Conservation (phyloP, 805 yeast species). For the Schwanniomyces yamadae region DNA sequence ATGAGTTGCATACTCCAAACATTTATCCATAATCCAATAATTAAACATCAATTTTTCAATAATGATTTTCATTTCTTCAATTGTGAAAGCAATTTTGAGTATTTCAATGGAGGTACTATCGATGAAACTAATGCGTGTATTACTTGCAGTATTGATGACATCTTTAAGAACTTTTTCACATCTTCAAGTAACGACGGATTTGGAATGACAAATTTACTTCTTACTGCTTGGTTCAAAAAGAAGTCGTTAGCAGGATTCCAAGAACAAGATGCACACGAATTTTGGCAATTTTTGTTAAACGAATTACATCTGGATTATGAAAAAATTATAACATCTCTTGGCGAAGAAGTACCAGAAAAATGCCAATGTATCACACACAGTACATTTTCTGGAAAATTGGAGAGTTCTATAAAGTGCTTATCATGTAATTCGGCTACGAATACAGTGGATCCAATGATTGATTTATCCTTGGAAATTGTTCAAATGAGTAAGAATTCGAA, state of each 20-base stretch:
- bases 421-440: constrained; percentile 63
- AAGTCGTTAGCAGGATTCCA: constrained; percentile 89
- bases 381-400: constrained; percentile 79
- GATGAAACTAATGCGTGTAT: constrained; percentile 54
- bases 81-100: constrained; percentile 38
- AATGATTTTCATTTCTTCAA: constrained; percentile 62
- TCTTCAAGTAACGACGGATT: constrained; percentile 59
- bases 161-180: constrained; percentile 74
- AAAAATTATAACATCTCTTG: constrained; percentile 13
- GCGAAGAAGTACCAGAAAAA: constrained; percentile 4
- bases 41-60: constrained; percentile 72
- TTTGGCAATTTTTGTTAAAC: constrained; percentile 87
- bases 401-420: constrained; percentile 74
- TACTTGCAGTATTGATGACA: constrained; percentile 80
- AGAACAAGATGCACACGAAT: constrained; percentile 98
- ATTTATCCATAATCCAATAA: constrained; percentile 83
- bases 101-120: constrained; percentile 17
- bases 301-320: constrained; percentile 60
- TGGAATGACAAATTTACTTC: constrained; percentile 77
- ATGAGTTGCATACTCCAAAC: constrained; percentile 93
- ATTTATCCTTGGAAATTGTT: constrained; percentile 74
- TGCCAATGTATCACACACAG: constrained; percentile 84
- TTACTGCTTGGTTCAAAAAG: constrained; percentile 87
- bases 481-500: constrained; percentile 28
- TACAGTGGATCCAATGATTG: constrained; percentile 87